Percentiles rank a stretch among this genome's conserved stretches.
phyloP scores from a whole-genome alignment of 306 rosid species.

The Lathyrus aphaca region DNA sequence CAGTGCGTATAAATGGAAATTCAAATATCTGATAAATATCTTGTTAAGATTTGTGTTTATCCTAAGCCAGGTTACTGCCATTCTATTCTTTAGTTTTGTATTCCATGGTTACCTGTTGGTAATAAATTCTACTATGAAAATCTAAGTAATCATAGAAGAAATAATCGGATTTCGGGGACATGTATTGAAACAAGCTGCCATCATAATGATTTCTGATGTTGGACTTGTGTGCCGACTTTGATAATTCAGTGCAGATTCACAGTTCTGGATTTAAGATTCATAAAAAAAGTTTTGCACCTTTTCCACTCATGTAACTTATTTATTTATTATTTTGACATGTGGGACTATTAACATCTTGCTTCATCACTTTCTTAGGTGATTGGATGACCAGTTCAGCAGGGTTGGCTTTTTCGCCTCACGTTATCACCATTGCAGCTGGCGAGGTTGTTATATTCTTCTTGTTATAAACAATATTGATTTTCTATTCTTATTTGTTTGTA shows the following conservation, averaged over 20 bases:
- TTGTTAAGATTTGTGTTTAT: constrained; percentile 7
- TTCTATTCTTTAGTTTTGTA: constrained; percentile 1
- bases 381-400: constrained; percentile 99
- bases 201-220: constrained; percentile 22
- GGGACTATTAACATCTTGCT: constrained; percentile 29
- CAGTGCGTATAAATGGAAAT: not conserved
- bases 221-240: constrained; percentile 1
- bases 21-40: constrained; percentile 6
- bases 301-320: not conserved
- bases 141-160: not conserved
- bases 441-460: constrained; percentile 62
- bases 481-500: constrained; percentile 6
- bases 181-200: not conserved
- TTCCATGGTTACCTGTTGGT: constrained; percentile 1
- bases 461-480: constrained; percentile 16
- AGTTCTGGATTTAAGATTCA: constrained; percentile 5
- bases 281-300: constrained; percentile 6
- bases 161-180: constrained; percentile 23
- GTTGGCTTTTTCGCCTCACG: constrained; percentile 92
- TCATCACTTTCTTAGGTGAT: constrained; percentile 62
- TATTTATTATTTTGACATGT: constrained; percentile 17
- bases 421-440: constrained; percentile 74
- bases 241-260: not conserved
- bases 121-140: not conserved
- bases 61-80: constrained; percentile 19